A percentile compares a stretch with the other conserved stretches of the same genome.
Conservation (phyloP, 768 basidiomycete species). For the Suillus sp. region DNA sequence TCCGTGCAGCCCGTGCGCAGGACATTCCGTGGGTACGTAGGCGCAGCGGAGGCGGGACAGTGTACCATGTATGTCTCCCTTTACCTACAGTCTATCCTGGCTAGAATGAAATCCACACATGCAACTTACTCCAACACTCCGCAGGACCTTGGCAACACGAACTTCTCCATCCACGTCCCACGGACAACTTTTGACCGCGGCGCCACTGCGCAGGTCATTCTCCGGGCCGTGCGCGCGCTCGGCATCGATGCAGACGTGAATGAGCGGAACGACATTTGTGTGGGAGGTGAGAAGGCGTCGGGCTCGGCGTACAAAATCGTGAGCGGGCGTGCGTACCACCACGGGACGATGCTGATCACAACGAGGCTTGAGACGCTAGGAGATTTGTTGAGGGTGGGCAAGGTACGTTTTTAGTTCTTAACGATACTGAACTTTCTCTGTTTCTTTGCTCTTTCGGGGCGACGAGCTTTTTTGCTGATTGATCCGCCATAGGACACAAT, state of each 20-base stretch:
- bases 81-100: not conserved
- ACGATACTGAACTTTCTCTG: not conserved
- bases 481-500: conserved; percentile 61
- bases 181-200: conserved; percentile 78
- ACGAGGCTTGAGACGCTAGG: conserved; percentile 74
- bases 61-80: conserved; percentile 81
- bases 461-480: not conserved
- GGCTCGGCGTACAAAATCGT: conserved; percentile 98
- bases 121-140: not conserved
- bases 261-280: conserved; percentile 89
- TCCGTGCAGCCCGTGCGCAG: conserved; percentile 51
- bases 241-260: conserved; percentile 80
- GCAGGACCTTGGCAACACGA: conserved; percentile 96
- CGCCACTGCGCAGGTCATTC: conserved; percentile 74
- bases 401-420: conserved; percentile 46
- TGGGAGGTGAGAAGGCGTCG: conserved; percentile 88
- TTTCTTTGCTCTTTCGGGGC: conserved; percentile 3
- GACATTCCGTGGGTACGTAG: conserved; percentile 80
- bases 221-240: conserved; percentile 75
- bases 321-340: conserved; percentile 89
- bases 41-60: conserved; percentile 92
- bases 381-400: conserved; percentile 64
- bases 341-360: conserved; percentile 97
- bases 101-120: not conserved
- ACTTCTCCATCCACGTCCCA: conserved; percentile 92